Base-by-base conservation (phyloP, 2,329 filamentous ascomycete species). In the Chaetomiaceae sp. region DNA sequence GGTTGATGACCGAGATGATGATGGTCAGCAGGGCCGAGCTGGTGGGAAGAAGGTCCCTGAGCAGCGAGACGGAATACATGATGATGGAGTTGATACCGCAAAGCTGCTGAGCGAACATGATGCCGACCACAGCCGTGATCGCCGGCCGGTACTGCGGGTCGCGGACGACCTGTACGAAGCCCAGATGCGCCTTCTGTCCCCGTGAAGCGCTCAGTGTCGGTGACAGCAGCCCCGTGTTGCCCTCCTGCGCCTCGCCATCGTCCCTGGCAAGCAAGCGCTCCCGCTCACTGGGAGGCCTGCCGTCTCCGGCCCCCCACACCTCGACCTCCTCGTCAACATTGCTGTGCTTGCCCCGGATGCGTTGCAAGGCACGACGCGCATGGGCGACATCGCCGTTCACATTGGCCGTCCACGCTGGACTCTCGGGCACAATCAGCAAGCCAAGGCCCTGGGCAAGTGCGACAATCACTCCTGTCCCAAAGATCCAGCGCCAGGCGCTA, bases 61-160 rank as follows among this genome's bases (percentile, higher is more conserved):
- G 77, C 1, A 98, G 80, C 1, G 87, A 89, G 6, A 97, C 93
- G 2, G 90, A 95, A 67, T 98, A 98, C 90, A 98, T 96, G 67
- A 97, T 86, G 61, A 97, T 91, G 48, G 86, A 91, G 75, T 98
- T 97, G 69, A 97, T 91, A 38, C 88, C 91, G 48, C 86, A 91
- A 30, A 96, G 74, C 64, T 98, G 93, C 64, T 97, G 93, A 1
- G 87, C 84, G 48, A 90, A 75, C 90, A 97, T 96, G 56, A 95
- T 83, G 1, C 88, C 89, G 11, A 95, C 77, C 3, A 95, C 87
- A 4, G 90, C 88, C 49, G 93, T 74, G 44, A 94, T 83, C 42
- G 85, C 85, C 0, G 81, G 83, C 3, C 83, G 78, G 58, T 86
- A 86, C 8, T 78, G 69, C 0, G 82, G 75, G 56, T 91, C 79